These are phyloP conservation scores for Medicago ruthenica DNA, from an alignment of 306 rosid genomes.

Conservation along the genomic window DNA sequence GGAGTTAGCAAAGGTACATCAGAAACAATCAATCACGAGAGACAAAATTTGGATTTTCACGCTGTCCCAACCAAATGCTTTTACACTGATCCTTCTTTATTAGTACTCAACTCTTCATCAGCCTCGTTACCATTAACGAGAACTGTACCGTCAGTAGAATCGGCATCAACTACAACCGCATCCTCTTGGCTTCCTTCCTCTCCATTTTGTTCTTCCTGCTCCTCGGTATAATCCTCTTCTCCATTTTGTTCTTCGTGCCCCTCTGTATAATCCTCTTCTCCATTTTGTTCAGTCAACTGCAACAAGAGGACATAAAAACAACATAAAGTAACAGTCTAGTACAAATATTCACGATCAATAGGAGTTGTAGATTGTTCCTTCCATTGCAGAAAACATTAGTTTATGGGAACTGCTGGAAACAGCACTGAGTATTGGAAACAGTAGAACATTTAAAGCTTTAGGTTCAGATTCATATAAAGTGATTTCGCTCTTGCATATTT, in stretches of 20 bases:
- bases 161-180: constrained; percentile 91
- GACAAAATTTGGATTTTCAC: constrained; percentile 91
- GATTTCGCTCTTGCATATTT: no score
- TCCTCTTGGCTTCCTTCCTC: constrained; percentile 97
- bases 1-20: constrained; percentile 72
- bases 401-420: constrained; percentile 9
- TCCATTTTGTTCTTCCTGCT: constrained; percentile 64
- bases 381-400: background rate
- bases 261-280: constrained; percentile 52
- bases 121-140: constrained; percentile 86
- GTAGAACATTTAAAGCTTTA: background rate
- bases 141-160: constrained; percentile 89
- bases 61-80: constrained; percentile 72
- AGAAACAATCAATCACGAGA: constrained; percentile 89
- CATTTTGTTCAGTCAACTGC: no score
- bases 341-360: constrained; percentile 17
- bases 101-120: constrained; percentile 90
- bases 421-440: background rate
- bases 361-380: background rate
- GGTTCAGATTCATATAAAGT: background rate
- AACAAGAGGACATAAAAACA: constrained; percentile 29
- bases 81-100: constrained; percentile 78
- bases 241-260: constrained; percentile 69
- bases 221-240: constrained; percentile 49
- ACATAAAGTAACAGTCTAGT: constrained; percentile 20